Conservation (phyloP, 1,284 basidiomycete genomes). For the Dichomitus squalens region DNA sequence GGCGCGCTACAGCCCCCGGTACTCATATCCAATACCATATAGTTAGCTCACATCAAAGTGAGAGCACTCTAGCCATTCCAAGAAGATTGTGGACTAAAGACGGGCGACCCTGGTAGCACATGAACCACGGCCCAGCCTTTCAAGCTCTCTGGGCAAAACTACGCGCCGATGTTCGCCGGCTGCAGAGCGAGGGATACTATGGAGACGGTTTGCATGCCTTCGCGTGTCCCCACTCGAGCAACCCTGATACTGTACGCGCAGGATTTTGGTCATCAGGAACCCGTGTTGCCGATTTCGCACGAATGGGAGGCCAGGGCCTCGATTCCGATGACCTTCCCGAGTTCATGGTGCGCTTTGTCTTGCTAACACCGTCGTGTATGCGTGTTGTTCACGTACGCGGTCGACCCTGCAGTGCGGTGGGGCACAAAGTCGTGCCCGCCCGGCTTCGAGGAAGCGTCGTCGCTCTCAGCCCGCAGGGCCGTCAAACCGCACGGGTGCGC, state of each 20-base stretch:
- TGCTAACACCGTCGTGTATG: background rate
- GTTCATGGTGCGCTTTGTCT: slow-evolving; percentile 57
- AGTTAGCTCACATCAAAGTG: slow-evolving; percentile 82
- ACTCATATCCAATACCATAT: background rate
- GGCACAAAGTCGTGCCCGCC: slow-evolving; percentile 65
- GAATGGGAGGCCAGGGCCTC: slow-evolving; percentile 51
- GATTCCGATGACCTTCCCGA: slow-evolving; percentile 66
- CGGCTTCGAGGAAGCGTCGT: slow-evolving; percentile 47
- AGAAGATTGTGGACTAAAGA: background rate
- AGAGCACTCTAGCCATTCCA: slow-evolving; percentile 4
- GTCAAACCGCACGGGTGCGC: slow-evolving; percentile 57
- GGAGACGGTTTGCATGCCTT: slow-evolving; percentile 61
- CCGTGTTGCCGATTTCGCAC: slow-evolving; percentile 63
- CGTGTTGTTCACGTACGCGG: background rate
- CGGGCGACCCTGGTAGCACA: slow-evolving; percentile 53
- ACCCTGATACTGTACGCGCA: slow-evolving; percentile 29
- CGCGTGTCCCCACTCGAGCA: background rate
- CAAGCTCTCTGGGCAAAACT: slow-evolving; percentile 72
- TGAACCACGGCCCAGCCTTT: slow-evolving; percentile 76
- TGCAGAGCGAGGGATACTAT: slow-evolving; percentile 74
- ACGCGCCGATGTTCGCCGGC: slow-evolving; percentile 60
- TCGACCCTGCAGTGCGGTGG: slow-evolving; percentile 65
- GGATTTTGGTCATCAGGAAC: slow-evolving; percentile 81
- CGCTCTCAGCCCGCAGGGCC: slow-evolving; percentile 45
- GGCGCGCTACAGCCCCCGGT: background rate